These are phyloP conservation scores for Fusarium concolor DNA, from an alignment of 2,329 filamentous ascomycete genomes.

Conservation along the genomic window DNA sequence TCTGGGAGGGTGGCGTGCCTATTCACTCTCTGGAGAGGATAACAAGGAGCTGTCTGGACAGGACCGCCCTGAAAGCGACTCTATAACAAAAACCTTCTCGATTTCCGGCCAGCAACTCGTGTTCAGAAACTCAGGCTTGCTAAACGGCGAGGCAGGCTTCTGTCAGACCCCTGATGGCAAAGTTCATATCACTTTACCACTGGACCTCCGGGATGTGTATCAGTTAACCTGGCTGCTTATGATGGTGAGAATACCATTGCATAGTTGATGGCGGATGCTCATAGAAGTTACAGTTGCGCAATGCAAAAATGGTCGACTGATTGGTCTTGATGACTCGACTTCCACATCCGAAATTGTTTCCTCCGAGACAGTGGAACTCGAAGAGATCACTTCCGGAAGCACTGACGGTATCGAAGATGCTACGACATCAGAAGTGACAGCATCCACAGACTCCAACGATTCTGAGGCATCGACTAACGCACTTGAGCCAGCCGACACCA, in stretches of 20 bases:
- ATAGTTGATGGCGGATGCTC: neutral
- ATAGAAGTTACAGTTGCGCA: neutral
- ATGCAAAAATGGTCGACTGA: neutral
- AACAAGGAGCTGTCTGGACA: neutral
- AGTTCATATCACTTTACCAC: neutral
- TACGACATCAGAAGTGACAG: no score
- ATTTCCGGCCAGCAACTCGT: neutral
- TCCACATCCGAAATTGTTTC: no score
- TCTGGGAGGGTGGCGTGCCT: rapidly evolving
- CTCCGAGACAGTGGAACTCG: no score
- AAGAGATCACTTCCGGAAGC: no score
- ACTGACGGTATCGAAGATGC: no score
- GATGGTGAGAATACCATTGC: neutral
- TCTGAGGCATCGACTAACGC: no score
- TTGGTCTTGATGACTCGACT: neutral
- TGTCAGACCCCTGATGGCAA: neutral
- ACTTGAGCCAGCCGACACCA: no score
- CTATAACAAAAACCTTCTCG: neutral
- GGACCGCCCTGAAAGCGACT: neutral
- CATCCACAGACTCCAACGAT: no score
- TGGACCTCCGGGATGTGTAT: neutral
- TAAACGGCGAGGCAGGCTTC: neutral
- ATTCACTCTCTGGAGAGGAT: neutral
- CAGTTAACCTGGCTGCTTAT: neutral
- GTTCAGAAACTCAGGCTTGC: neutral